Base-by-base conservation (phyloP, 371 early-diverging fungal genomes). In the Rozella allomycis region DNA sequence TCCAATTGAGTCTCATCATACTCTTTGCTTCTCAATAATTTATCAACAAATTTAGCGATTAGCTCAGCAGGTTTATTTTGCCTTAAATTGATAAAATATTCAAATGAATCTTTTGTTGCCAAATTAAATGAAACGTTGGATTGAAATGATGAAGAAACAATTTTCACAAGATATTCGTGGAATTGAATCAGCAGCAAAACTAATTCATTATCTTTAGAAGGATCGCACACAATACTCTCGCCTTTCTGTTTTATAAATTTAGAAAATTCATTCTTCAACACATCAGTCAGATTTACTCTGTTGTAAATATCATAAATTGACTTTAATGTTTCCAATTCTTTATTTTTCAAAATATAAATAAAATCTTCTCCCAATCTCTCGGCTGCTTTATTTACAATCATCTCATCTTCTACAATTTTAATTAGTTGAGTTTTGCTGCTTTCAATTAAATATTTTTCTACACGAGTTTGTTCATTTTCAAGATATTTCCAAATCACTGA, bases 41-140 rank as follows among this genome's bases (percentile, higher is more conserved):
- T 51, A 43, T 87, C 86, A 25, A 81, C 48, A 40, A 63, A 72
- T 41, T 70, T 78, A 21, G 85, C 83, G 31, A 91, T 58, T 23
- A 82, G 41, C 52, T 87, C 86, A 2, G 90, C 83, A 4, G 86
- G 84, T 44, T 74, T 77, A 48, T 70, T 77, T 22, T 67, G 64
- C 28, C 82, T 54, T 13, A 72, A 53, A 38, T 86, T 85, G 37
- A 94, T 68, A 39, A 84, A 82, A 1, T 49, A 45, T 37, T 81
- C 86, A 48, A 91, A 87, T 17, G 78, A 67, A 40, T 81, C 78
- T 31, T 78, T 77, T 27, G 78, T 34, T 0, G 77, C 53, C 11
- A 78, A 52, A 2, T 47, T 40, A 39, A 87, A 76, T 14, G 34
- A 37, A 1, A 55, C 47, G 39, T 69, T 63, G 26, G 43, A 48